phyloP scores from a whole-genome alignment of 2,329 filamentous ascomycete species.

The Alternaria triticimaculans region DNA sequence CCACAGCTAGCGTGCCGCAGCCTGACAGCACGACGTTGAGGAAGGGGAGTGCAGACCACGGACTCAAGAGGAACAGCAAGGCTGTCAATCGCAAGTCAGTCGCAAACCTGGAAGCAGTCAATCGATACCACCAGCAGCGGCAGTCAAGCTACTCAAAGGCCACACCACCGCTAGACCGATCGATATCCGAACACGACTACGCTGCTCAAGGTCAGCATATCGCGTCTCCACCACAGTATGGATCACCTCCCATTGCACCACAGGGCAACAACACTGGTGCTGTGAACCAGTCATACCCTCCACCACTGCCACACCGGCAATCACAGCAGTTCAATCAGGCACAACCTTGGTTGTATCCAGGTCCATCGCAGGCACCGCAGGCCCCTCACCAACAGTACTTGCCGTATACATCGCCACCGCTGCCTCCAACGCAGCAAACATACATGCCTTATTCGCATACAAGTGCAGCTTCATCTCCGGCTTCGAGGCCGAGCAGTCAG shows the following conservation, averaged over 20 bases:
- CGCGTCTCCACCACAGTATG: background rate
- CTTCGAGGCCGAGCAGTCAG: conserved; percentile 18
- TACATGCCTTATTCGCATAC: conserved; percentile 2
- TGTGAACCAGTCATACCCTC: background rate
- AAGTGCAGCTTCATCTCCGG: conserved; percentile 2
- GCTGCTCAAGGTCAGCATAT: background rate
- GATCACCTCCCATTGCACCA: background rate
- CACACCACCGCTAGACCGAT: conserved; percentile 3
- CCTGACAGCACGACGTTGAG: conserved; percentile 5
- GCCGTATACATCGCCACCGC: conserved; percentile 1
- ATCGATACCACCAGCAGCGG: conserved; percentile 18
- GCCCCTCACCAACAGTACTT: conserved; percentile 4
- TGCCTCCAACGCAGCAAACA: background rate
- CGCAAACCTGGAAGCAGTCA: conserved; percentile 8
- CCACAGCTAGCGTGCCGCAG: background rate
- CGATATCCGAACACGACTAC: conserved; percentile 6
- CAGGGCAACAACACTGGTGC: background rate
- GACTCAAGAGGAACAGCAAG: conserved; percentile 14
- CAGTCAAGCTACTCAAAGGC: conserved; percentile 8
- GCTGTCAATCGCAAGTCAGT: conserved; percentile 6
- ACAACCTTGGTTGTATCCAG: background rate
- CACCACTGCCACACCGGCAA: conserved; percentile 1
- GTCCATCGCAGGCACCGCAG: background rate
- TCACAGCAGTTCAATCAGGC: conserved; percentile 3
- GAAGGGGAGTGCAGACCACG: conserved; percentile 9